Conservation (phyloP, 2,329 filamentous ascomycete genomes). For the Neofusicoccum sp. region DNA sequence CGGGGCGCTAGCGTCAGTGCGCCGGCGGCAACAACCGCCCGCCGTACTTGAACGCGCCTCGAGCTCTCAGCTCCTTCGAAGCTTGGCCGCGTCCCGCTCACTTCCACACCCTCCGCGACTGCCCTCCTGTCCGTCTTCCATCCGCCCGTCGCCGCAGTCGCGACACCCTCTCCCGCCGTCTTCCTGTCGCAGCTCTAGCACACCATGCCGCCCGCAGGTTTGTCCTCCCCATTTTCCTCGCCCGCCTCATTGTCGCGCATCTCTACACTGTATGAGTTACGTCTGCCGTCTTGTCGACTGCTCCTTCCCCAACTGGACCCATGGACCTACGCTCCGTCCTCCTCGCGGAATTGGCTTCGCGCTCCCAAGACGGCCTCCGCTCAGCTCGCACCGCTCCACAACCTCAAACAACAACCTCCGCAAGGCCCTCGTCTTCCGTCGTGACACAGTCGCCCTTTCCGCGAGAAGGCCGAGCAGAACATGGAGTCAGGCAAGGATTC, state of each 20-base stretch:
- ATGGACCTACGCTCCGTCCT: background rate
- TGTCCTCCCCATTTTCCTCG: constrained; percentile 4
- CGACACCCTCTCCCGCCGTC: background rate
- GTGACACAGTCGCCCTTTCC: too few relatives aligned
- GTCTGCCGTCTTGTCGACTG: background rate
- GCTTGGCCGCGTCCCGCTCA: too few relatives aligned
- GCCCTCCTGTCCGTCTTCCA: background rate
- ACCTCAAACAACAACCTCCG: too few relatives aligned
- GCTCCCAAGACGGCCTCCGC: background rate
- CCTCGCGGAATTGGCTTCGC: background rate
- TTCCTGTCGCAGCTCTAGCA: background rate
- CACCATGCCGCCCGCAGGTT: constrained; percentile 18
- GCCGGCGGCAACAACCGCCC: too few relatives aligned
- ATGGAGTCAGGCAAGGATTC: too few relatives aligned
- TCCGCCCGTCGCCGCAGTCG: background rate
- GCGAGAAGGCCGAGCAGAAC: too few relatives aligned
- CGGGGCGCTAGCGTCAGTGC: too few relatives aligned
- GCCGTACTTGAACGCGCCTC: too few relatives aligned
- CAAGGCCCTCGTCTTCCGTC: background rate
- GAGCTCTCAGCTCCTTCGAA: too few relatives aligned
- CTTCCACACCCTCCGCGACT: background rate
- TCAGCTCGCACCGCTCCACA: background rate
- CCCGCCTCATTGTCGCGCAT: background rate
- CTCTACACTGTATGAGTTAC: background rate
- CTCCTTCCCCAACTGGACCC: background rate